Evolutionary conservation across 2,329 filamentous ascomycete species (phyloP), one percentile per base, ranked within the genome.

Genomic region (Ophiocordyceps australis): DNA sequence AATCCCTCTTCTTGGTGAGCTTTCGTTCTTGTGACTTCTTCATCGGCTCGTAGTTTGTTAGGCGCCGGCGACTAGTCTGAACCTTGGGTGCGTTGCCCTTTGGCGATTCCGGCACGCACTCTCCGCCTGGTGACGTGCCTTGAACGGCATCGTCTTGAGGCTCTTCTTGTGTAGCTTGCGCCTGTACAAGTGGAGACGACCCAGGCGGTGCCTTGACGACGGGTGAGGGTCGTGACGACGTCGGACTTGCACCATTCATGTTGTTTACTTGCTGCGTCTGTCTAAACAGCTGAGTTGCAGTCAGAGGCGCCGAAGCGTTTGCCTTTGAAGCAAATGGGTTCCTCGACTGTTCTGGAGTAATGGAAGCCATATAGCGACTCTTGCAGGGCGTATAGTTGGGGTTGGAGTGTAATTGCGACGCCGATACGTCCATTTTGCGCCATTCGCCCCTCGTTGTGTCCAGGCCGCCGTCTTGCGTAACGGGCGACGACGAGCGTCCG

Each of bases 141-240:
- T 65, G 2, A 65, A 39, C 0, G 64, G 62, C 2, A 64, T 69
- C 0, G 47, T 49, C 32, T 50, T 46, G 3, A 51, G 38, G 3
- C n/a, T n/a, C n/a, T n/a, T n/a, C n/a, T n/a, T n/a, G n/a, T n/a
- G n/a, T n/a, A n/a, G n/a, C n/a, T n/a, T n/a, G n/a, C n/a, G n/a
- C n/a, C n/a, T n/a, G n/a, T n/a, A n/a, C n/a, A n/a, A n/a, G n/a
- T n/a, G n/a, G n/a, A n/a, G n/a, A n/a, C n/a, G n/a, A n/a, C n/a
- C n/a, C n/a, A n/a, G n/a, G n/a, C n/a, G n/a, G n/a, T n/a, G n/a
- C n/a, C n/a, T n/a, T n/a, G 4, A 57, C 36, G 22, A 55, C 47
- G 1, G 65, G 65, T 2, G 65, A 71, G 0, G 65, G 65, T 9
- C 65, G 52, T 2, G 65, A 70, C 2, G 63, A 69, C 1, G 65